Base-by-base conservation (phyloP, 202 grass and related monocot species). In the Carex sylvatica region DNA sequence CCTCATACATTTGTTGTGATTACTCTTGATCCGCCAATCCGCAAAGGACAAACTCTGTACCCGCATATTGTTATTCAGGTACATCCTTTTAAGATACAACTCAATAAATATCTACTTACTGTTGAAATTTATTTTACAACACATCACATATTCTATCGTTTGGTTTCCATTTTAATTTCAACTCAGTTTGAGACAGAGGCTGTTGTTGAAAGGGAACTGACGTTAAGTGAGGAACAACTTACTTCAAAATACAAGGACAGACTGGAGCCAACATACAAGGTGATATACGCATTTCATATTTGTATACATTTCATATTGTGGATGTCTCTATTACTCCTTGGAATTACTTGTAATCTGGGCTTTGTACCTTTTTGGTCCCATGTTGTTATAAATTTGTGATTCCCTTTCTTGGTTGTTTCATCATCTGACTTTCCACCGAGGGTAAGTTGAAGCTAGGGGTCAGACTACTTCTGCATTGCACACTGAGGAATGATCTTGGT, bases 21-120 rank as follows among this genome's bases (percentile, higher is more conserved):
- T 31, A 95, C 91, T 56, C 92, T 98, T 91, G 95, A 98, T 59
- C 95, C 95, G 11, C 95, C 95, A 53, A 98, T 98, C 79, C 87
- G 95, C 61, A 98, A 98, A 90, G 95, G 95, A 66, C 89, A 91
- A 80, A 95, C 95, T 47, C 86, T 98, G 31, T 98, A 98, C 80
- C 95, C 95, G 15, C 95, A 98, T 87, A 98, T 98, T 84, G 95
- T 98, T 87, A 91, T 98, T 91, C 92, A 98, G 92, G 95, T 98
- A 40, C 69, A 28, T n/a, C 59, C 78, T 65, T 78, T 82, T 53
- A 16, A 16, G 74, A 77, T 59, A 6, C 16, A 59, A 16, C 13
- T 77, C 26, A 36, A 11, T 38, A 59, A 59, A 77, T 59, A 52
- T 79, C 23, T 72, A 65, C 69, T 83, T 83, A n/a, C 49, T 66